Base-by-base conservation (phyloP, 2,329 filamentous ascomycete species). In the Nemania serpens region DNA sequence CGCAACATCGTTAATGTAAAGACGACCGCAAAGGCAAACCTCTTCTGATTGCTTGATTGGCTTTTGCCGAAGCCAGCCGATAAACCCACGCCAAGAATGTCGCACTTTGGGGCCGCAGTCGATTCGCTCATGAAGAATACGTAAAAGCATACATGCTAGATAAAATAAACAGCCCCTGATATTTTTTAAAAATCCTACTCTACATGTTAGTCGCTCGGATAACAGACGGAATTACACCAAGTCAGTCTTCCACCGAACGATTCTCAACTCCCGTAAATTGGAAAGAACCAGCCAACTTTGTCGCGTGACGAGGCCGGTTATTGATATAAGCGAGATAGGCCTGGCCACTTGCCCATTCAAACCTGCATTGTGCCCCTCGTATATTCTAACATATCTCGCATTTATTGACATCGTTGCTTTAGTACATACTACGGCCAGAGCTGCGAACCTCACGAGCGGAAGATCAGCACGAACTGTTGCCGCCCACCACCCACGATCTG, bases 351-450 rank as follows among this genome's bases (percentile, higher is more conserved):
- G 3, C n/a, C 22, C n/a, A 29, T 33, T 55, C 7, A n/a, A 20
- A 47, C 33, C 6, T 45, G 42, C 17, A 18, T 17, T 25, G 3
- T 5, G 10, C 20, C 42, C 33, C 34, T 39, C 52, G 64, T 54
- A 45, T 54, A 45, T 36, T 36, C 6, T 22, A 29, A 34, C 51
- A 17, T 66, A 45, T 64, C 65, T 51, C 39, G 20, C 47, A 46
- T 51, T 22, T 46, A 22, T 45, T 36, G 48, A 58, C 12, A 20
- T 25, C 34, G 53, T 49, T 12, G n/a, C 25, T 18, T 39, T 39
- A 18, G 51, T 51, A 36, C 54, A 47, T 47, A 9, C 15, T 39
- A 3, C 11, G 11, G 11, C 36, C 15, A 12, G 34, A 9, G 9
- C 50, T 17, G 33, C 5, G 20, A 41, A 33, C 45, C 25, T 25